Evolutionary conservation across 2,329 filamentous ascomycete genomes (phyloP), one percentile per base, ranked within the genome.

Genomic region (Pyrenophora seminiperda): DNA sequence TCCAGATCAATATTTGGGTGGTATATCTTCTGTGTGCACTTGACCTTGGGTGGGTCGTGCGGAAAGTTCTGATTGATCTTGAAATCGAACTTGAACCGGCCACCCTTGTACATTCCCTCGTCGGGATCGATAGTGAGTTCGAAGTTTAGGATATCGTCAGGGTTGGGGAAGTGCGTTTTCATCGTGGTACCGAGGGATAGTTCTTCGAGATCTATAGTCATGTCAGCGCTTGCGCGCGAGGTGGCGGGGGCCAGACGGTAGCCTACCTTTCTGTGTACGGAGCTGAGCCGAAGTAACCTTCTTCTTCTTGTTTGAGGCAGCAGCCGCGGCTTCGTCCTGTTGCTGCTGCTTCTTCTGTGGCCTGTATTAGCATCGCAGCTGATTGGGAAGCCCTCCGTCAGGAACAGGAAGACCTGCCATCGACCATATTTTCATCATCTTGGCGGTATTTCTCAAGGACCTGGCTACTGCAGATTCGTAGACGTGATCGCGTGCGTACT

Each of bases 391-490:
- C 27, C 36, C 36, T 19, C 31, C 33, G 17, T 29, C 14, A 39
- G 18, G 11, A 3, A 10, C 11, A 13, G 22, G 9, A 7, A 32
- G 27, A 68, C 82, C 42, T 80, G 95, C 91, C 93, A 97, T 96
- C 68, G 91, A 96, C 94, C 93, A 97, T 81, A 97, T 97, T 81
- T 97, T 97, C 82, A 97, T 83, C 94, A 97, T 97, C 71, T 80
- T 92, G 74, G 53, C 66, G 62, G 64, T 67, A 52, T 59, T 64
- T 51, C 62, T 42, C 52, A 48, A 18, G 30, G 36, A 29, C 18
- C 31, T 42, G 48, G 37, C 38, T 42, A 30, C 15, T 50, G 56
- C 38, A 33, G 39, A 17, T 30, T 39, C 27, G 13, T 40, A 9
- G 36, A 41, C 20, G 11, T 41, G 44, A 58, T 55, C 57, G 62